Percentiles rank a stretch among this genome's conserved stretches.
Conservation (phyloP, 2,329 filamentous ascomycete genomes). For the Fusarium xylarioides region DNA sequence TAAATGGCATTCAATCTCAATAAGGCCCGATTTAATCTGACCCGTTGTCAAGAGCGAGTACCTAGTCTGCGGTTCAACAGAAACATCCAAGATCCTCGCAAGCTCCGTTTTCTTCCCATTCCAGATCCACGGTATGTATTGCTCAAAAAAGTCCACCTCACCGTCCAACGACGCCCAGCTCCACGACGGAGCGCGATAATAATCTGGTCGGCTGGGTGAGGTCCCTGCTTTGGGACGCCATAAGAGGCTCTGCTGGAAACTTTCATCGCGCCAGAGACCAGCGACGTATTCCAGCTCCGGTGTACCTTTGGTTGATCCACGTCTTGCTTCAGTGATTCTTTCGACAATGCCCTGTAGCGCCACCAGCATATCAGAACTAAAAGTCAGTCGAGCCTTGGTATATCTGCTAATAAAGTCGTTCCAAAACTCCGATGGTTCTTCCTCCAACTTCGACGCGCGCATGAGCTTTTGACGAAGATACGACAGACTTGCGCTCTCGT, state of each 20-base stretch:
- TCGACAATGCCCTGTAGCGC: not conserved
- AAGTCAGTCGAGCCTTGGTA: not conserved
- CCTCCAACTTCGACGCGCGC: not conserved
- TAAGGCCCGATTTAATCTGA: not conserved
- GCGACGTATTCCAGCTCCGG: not conserved
- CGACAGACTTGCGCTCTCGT: not conserved
- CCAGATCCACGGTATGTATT: not conserved
- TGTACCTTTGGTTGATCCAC: rapidly evolving
- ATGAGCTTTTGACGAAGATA: not conserved
- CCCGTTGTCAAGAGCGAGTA: not conserved
- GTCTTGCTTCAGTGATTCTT: not conserved
- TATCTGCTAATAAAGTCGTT: not conserved
- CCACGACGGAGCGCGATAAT: not conserved
- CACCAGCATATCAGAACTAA: not conserved
- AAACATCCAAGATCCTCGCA: not conserved
- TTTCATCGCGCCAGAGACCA: not conserved
- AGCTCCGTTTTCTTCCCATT: not conserved
- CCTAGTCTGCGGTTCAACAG: not conserved
- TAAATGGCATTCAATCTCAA: not conserved
- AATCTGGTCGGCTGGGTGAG: rapidly evolving
- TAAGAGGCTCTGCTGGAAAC: not conserved
- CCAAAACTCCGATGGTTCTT: not conserved
- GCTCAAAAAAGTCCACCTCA: not conserved
- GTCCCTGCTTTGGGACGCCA: not conserved
- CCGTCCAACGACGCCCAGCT: not conserved